Evolutionary conservation across 768 basidiomycete genomes (phyloP), one percentile per base, ranked within the genome.

Genomic region (Pulveroboletus sp.): DNA sequence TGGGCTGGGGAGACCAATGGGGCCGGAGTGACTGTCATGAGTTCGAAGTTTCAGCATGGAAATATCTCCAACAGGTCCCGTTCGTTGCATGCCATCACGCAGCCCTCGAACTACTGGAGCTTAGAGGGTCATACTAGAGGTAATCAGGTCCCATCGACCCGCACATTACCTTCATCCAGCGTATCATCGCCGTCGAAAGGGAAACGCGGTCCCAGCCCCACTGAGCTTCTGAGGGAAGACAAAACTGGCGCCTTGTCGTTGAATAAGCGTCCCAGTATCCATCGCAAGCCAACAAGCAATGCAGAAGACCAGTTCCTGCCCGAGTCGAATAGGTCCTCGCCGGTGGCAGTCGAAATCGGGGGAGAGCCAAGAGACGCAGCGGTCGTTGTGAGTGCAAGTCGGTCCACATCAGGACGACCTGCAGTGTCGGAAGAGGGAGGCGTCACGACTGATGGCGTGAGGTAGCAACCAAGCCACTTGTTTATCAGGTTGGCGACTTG

Each of bases 181-280:
- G 47, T 53, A 33, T 58, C 60, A 28, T 66, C 72, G 10, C 71
- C 71, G 30, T 69, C 72, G 4, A 76, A 72, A 42, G 77, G 79
- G 40, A 89, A 89, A 66, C 77, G 87, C 18, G 77, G 77, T 2
- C 80, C 83, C 30, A 87, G 85, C 57, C 86, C 87, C 36, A 84
- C 84, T 10, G 86, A 88, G 67, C 68, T 85, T 46, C 66, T 71
- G 48, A 82, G 77, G 63, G 80, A 86, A 67, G 80, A 79, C 48
- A 77, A 71, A 57, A 73, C 71, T 37, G 84, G 83, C 4, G 79
- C 77, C 31, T 64, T 76, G 45, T 69, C 76, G 47, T 69, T 80
- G 49, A 75, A 78, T 27, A 89, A 88, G 66, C 76, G 84, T 35
- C 84, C 84, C 31, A 89, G 83, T 54, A 70, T 83, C 51, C 83